A percentile compares a stretch with the other conserved stretches of the same genome.
Conservation (phyloP, 164 flowering plant genomes). For the Magnolia sinica region DNA sequence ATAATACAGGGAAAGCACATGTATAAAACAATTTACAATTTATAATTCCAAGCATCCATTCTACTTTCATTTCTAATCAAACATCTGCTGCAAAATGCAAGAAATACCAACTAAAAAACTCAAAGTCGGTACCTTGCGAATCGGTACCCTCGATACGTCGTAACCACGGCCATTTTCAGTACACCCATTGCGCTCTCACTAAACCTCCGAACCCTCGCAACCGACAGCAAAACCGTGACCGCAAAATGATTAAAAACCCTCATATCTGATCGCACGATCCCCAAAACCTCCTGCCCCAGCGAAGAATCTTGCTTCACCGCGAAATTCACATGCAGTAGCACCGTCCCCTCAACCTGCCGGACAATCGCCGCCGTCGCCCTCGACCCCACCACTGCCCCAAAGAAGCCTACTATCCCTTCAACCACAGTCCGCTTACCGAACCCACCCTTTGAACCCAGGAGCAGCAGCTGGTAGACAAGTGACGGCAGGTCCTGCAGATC, state of each 20-base stretch:
- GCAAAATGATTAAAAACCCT: constrained; percentile 64
- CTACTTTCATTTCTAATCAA: neutral
- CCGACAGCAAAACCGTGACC: constrained; percentile 54
- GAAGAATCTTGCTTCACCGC: constrained; percentile 92
- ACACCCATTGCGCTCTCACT: constrained; percentile 50
- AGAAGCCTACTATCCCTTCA: constrained; percentile 65
- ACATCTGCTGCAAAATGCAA: neutral
- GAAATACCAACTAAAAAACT: neutral
- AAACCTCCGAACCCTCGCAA: constrained; percentile 69
- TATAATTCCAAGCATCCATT: neutral
- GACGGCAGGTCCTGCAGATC: constrained; percentile 84
- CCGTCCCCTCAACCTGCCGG: constrained; percentile 88
- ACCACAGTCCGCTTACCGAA: constrained; percentile 66
- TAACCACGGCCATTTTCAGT: constrained; percentile 46
- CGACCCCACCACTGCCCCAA: constrained; percentile 37
- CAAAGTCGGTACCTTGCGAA: constrained; percentile 40
- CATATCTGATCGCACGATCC: constrained; percentile 49
- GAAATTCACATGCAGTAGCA: constrained; percentile 80
- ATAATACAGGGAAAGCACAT: neutral
- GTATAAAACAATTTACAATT: neutral
- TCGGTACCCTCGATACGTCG: constrained; percentile 53
- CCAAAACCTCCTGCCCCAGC: constrained; percentile 66
- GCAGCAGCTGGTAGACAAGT: constrained; percentile 62
- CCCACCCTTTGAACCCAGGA: constrained; percentile 68
- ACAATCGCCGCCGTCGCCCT: constrained; percentile 31